A percentile compares a stretch with the other conserved stretches of the same genome.
phyloP scores from a whole-genome alignment of 1,284 basidiomycete genomes.

The Sanghuangporus weigelae region DNA sequence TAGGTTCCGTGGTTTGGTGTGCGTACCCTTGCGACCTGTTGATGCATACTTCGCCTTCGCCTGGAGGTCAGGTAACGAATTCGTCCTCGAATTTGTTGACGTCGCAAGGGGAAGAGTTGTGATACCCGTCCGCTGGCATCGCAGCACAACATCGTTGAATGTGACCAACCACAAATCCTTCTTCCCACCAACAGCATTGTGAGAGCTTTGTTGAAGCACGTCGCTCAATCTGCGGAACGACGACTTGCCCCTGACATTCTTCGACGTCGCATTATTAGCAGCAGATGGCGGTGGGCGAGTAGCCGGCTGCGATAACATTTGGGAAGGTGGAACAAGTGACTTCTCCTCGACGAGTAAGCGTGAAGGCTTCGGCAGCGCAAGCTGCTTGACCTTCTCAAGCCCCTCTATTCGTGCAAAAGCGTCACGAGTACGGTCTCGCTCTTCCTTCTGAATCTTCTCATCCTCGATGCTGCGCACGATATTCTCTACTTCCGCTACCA shows the following conservation, averaged over 20 bases:
- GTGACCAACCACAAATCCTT: slow-evolving; percentile 91
- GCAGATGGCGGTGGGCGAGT: slow-evolving; percentile 49
- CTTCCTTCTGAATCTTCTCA: slow-evolving; percentile 94
- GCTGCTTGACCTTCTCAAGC: slow-evolving; percentile 80
- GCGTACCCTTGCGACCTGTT: slow-evolving; percentile 63
- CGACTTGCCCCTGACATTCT: slow-evolving; percentile 64
- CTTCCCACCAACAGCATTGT: slow-evolving; percentile 59
- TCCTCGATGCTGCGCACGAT: slow-evolving; percentile 97
- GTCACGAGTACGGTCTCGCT: slow-evolving; percentile 90
- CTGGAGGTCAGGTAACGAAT: slow-evolving; percentile 72
- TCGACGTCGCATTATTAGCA: slow-evolving; percentile 36
- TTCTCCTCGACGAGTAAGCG: slow-evolving; percentile 84
- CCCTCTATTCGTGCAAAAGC: slow-evolving; percentile 95
- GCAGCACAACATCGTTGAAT: slow-evolving; percentile 92
- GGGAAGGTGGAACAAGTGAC: slow-evolving; percentile 36
- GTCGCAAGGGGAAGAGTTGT: slow-evolving; percentile 83
- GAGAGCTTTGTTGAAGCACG: slow-evolving; percentile 45
- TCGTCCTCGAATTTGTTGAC: slow-evolving; percentile 61
- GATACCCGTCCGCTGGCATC: slow-evolving; percentile 86
- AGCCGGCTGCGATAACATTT: slow-evolving; percentile 32
- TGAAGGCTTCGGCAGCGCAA: slow-evolving; percentile 86
- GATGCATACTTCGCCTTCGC: slow-evolving; percentile 78
- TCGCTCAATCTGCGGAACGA: slow-evolving; percentile 85
- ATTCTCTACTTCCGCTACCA: slow-evolving; percentile 95
- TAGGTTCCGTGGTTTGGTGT: slow-evolving; percentile 80